These are phyloP conservation scores for Arthrocladium fulminans DNA, from an alignment of 2,329 filamentous ascomycete genomes.

Conservation along the genomic window DNA sequence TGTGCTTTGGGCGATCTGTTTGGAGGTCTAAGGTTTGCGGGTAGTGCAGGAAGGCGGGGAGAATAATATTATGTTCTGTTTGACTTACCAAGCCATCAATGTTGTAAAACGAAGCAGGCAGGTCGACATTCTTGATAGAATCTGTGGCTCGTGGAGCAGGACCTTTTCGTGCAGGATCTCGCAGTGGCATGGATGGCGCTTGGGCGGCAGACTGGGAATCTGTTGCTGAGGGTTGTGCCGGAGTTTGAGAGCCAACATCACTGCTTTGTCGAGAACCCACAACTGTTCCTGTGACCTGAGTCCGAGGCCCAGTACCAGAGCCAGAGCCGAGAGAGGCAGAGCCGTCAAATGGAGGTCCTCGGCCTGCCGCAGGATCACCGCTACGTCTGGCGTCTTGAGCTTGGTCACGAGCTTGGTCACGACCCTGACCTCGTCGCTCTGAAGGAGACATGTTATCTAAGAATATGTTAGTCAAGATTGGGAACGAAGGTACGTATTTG, in stretches of 20 bases:
- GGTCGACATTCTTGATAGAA: conserved; percentile 20
- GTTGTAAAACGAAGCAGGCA: conserved; percentile 23
- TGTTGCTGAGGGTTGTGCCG: conserved; percentile 4
- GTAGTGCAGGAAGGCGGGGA: not conserved
- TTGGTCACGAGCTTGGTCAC: conserved; percentile 18
- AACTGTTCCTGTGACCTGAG: conserved; percentile 14
- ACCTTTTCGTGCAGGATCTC: conserved; percentile 19
- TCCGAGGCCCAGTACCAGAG: conserved; percentile 13
- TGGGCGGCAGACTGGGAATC: not conserved
- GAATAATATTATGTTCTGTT: not conserved
- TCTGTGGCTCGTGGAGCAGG: conserved; percentile 16
- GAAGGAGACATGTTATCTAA: conserved; percentile 19
- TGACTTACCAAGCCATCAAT: conserved; percentile 20
- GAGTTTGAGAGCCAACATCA: conserved; percentile 10
- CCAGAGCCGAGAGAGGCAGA: conserved; percentile 21
- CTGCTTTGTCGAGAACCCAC: conserved; percentile 10
- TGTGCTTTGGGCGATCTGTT: too few species aligned
- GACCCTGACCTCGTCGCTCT: conserved; percentile 15
- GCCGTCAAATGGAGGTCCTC: conserved; percentile 18
- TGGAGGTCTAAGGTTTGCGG: not conserved
- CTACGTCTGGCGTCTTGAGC: conserved; percentile 28
- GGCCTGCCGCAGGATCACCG: conserved; percentile 23
- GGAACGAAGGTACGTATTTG: too few species aligned
- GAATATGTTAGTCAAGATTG: conserved; percentile 4
- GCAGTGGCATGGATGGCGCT: not conserved